Conservation (phyloP, 371 early-diverging fungal genomes). For the Choanephora cucurbitarum region DNA sequence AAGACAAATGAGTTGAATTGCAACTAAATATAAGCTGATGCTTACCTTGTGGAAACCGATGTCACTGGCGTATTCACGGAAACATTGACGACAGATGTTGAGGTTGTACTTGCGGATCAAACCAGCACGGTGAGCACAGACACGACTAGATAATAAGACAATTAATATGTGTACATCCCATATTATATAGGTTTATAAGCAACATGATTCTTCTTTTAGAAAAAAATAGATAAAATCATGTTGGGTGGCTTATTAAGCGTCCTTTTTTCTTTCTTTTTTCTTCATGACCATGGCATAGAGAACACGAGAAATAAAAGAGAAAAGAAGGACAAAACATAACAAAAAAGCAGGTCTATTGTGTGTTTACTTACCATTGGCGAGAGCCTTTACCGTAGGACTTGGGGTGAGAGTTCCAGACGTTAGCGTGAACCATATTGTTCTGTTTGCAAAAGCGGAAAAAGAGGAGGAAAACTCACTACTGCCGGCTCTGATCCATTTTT, state of each 20-base stretch:
- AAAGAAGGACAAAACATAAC: not conserved
- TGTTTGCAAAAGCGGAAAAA: conserved; percentile 22
- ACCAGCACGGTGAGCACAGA: conserved; percentile 98
- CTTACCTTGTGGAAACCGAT: conserved; percentile 79
- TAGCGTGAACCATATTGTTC: conserved; percentile 88
- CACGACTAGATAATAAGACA: conserved; percentile 71
- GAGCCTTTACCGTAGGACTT: conserved; percentile 98
- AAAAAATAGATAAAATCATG: not conserved
- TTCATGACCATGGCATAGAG: not conserved
- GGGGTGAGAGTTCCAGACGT: conserved; percentile 97
- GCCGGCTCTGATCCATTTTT: not conserved
- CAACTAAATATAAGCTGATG: too few relatives aligned
- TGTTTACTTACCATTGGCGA: conserved; percentile 84
- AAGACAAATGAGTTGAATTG: not conserved
- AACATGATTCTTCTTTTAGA: too few relatives aligned
- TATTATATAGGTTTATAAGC: too few relatives aligned
- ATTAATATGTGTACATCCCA: too few relatives aligned
- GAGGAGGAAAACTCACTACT: conserved; percentile 15
- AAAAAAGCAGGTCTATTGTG: too few relatives aligned
- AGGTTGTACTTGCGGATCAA: conserved; percentile 99
- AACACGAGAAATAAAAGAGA: conserved; percentile 4
- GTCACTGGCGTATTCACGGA: conserved; percentile 98
- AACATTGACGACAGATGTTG: conserved; percentile 99
- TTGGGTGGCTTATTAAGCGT: conserved; percentile 23
- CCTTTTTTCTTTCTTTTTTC: conserved; percentile 1